These are phyloP conservation scores for Sporobolomyces pararoseus DNA, from an alignment of 768 basidiomycete species.

Conservation along the genomic window DNA sequence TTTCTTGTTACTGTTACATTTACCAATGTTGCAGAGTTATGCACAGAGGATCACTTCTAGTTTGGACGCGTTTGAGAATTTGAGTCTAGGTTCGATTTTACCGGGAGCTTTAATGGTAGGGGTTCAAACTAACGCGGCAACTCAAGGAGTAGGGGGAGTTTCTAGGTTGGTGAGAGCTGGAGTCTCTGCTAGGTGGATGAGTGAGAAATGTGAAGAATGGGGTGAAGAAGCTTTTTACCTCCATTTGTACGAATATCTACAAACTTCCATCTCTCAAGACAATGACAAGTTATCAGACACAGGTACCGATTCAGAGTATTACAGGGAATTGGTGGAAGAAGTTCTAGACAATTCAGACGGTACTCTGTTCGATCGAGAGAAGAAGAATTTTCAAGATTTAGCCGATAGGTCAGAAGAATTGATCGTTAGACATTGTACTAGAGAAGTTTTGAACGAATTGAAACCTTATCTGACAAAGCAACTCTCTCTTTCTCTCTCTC, in stretches of 20 bases:
- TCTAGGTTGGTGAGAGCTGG: constrained; percentile 80
- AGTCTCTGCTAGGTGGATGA: constrained; percentile 72
- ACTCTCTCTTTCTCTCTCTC: constrained; percentile 51
- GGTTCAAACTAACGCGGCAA: constrained; percentile 57
- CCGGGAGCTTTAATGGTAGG: constrained; percentile 94
- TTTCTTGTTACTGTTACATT: constrained; percentile 78
- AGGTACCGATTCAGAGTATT: constrained; percentile 6
- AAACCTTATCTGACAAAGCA: constrained; percentile 66
- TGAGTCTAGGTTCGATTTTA: constrained; percentile 73
- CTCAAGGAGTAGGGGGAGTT: constrained; percentile 76
- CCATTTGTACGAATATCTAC: constrained; percentile 79
- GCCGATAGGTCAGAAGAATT: constrained; percentile 76
- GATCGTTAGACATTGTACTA: constrained; percentile 73
- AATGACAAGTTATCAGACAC: too few species aligned
- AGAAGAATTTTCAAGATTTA: constrained; percentile 62
- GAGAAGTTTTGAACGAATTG: constrained; percentile 72
- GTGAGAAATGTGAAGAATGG: constrained; percentile 69
- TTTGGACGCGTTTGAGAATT: constrained; percentile 86
- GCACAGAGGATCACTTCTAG: constrained; percentile 72
- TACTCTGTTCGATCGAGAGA: constrained; percentile 68
- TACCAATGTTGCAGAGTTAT: constrained; percentile 77
- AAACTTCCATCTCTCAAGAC: constrained; percentile 1
- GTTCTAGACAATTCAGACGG: constrained; percentile 33
- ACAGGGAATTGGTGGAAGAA: constrained; percentile 18
- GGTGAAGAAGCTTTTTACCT: constrained; percentile 90